Evolutionary conservation across 257 asterid genomes (phyloP).

Genomic region (Perilla frutescens): DNA sequence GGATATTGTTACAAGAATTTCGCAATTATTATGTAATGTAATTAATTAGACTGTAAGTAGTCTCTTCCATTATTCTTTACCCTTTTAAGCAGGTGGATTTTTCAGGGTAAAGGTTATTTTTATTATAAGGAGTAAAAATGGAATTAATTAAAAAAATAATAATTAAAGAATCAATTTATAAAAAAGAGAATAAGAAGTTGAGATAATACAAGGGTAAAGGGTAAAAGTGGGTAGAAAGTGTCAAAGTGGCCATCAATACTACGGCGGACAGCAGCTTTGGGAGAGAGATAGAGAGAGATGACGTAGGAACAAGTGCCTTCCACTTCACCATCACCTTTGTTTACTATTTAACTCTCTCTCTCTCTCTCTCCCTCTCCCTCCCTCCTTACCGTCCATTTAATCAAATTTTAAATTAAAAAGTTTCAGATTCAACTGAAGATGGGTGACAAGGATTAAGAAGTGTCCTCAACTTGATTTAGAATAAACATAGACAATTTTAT

Average conservation of each 20-base stretch:
- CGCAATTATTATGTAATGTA: background rate
- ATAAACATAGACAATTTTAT: background rate
- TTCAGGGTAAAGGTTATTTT: too few relatives aligned
- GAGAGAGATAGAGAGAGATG: conserved; percentile 32
- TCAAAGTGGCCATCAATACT: conserved; percentile 30
- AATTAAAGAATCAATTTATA: background rate
- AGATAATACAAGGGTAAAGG: conserved; percentile 18
- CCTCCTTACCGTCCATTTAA: conserved; percentile 14
- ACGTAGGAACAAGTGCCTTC: conserved; percentile 54
- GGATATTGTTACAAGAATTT: background rate
- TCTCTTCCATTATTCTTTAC: too few relatives aligned
- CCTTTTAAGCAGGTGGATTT: too few relatives aligned
- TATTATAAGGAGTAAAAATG: too few relatives aligned
- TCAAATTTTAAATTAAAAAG: background rate
- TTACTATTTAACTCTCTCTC: background rate
- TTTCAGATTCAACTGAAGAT: background rate
- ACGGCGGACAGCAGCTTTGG: conserved; percentile 23
- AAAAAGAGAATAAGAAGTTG: background rate
- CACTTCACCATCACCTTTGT: conserved; percentile 44
- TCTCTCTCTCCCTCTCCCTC: background rate
- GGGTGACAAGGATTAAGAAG: background rate
- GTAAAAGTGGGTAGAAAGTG: background rate
- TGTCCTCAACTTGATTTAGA: conserved; percentile 1
- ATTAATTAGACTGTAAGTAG: too few relatives aligned
- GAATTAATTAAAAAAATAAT: too few relatives aligned